Evolutionary conservation across 108 stramenopile genomes (phyloP).

Genomic region (Aurantiochytrium sp.): DNA sequence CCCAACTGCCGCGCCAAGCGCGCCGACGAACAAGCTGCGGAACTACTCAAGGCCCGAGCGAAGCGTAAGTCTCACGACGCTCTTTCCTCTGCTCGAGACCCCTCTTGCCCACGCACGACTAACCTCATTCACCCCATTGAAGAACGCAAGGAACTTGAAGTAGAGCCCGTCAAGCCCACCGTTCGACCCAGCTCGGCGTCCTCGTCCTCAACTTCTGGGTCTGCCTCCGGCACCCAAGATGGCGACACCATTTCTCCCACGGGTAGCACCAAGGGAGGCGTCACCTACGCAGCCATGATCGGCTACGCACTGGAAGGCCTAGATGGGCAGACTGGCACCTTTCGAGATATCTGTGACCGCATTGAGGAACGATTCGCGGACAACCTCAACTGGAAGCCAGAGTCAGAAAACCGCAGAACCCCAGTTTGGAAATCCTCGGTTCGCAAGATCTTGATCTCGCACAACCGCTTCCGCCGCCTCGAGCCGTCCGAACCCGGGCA

Average conservation of each 20-base stretch:
- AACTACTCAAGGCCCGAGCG: not conserved
- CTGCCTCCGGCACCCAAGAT: not conserved
- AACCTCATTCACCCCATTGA: not conserved
- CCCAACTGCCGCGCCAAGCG: constrained; percentile 9
- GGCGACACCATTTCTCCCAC: not conserved
- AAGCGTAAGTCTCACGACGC: constrained; percentile 16
- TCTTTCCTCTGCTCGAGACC: no score
- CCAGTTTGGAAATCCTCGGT: constrained; percentile 31
- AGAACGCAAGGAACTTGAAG: constrained; percentile 19
- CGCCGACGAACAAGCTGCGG: not conserved
- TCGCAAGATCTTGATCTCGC: constrained; percentile 23
- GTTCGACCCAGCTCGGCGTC: not conserved
- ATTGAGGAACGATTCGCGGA: not conserved
- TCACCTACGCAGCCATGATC: constrained; percentile 9
- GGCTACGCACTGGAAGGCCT: not conserved
- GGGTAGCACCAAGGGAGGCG: not conserved
- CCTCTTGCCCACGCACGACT: no score
- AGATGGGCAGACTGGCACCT: not conserved
- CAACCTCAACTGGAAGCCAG: constrained; percentile 29
- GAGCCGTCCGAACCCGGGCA: not conserved
- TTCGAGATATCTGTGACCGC: not conserved
- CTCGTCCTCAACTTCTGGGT: not conserved
- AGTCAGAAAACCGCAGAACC: not conserved
- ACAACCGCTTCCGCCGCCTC: not conserved
- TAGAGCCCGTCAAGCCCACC: not conserved